A percentile compares a stretch with the other conserved stretches of the same genome.
Conservation (phyloP, 305 asterid species). For the Plantago coronopus region DNA sequence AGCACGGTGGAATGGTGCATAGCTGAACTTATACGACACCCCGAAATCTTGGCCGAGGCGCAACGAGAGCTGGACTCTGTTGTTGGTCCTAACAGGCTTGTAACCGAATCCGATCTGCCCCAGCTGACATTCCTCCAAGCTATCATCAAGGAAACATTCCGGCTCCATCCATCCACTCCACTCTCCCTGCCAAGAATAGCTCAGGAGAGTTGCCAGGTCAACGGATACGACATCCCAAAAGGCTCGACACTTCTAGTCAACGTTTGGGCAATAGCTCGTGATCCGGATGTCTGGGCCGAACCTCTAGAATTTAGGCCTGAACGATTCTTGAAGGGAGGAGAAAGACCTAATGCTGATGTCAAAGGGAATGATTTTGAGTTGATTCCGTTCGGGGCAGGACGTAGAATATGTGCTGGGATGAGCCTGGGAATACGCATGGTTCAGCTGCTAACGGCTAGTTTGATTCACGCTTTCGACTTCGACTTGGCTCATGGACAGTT, state of each 20-base stretch:
- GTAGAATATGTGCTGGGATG: slow-evolving; percentile 70
- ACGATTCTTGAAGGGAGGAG: slow-evolving; percentile 55
- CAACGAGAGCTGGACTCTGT: slow-evolving; percentile 49
- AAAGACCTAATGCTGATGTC: slow-evolving; percentile 46
- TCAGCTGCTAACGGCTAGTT: slow-evolving; percentile 53
- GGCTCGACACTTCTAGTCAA: slow-evolving; percentile 62
- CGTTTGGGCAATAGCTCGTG: slow-evolving; percentile 76
- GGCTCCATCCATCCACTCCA: slow-evolving; percentile 83
- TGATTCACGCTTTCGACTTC: slow-evolving; percentile 65
- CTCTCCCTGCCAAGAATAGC: slow-evolving; percentile 73
- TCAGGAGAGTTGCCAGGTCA: slow-evolving; percentile 45
- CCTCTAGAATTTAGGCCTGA: slow-evolving; percentile 58
- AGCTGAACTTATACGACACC: slow-evolving; percentile 62
- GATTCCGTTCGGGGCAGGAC: slow-evolving; percentile 79
- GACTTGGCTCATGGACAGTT: slow-evolving; percentile 39
- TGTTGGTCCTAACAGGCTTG: slow-evolving; percentile 45
- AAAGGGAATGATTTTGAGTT: slow-evolving; percentile 62
- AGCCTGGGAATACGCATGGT: slow-evolving; percentile 62
- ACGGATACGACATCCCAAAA: slow-evolving; percentile 62
- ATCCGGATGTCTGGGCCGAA: slow-evolving; percentile 51
- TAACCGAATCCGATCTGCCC: slow-evolving; percentile 47
- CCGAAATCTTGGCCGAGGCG: slow-evolving; percentile 41
- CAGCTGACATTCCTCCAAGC: slow-evolving; percentile 53
- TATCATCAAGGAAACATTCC: slow-evolving; percentile 55
- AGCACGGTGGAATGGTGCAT: slow-evolving; percentile 82